These are phyloP conservation scores for Didymosphaeria variabile DNA, from an alignment of 2,329 filamentous ascomycete genomes.

Conservation along the genomic window DNA sequence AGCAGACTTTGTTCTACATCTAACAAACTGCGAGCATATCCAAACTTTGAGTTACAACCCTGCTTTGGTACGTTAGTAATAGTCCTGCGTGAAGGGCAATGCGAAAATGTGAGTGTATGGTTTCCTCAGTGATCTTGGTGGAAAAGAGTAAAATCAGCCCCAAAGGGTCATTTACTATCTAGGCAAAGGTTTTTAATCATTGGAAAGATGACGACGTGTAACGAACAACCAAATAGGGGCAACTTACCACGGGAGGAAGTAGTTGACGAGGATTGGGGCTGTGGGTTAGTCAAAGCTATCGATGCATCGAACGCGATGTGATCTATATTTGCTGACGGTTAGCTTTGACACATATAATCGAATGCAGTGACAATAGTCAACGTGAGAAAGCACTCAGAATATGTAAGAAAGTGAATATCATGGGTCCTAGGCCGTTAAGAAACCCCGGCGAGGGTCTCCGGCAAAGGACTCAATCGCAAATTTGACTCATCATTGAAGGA, in stretches of 20 bases:
- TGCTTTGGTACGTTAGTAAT: constrained; percentile 32
- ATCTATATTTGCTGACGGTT: constrained; percentile 18
- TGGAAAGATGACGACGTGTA: constrained; percentile 51
- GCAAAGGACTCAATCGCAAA: constrained; percentile 95
- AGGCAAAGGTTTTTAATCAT: constrained; percentile 72
- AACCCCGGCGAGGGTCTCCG: constrained; percentile 93
- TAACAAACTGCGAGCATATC: too few species aligned
- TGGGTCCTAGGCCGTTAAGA: constrained; percentile 74
- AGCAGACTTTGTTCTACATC: too few species aligned
- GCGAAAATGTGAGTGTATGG: constrained; percentile 23
- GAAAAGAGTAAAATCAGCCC: constrained; percentile 65
- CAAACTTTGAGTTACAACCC: neutral
- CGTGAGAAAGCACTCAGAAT: constrained; percentile 75
- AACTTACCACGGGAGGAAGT: constrained; percentile 24
- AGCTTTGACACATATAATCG: constrained; percentile 17
- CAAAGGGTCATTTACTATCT: constrained; percentile 73
- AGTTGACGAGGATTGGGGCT: neutral
- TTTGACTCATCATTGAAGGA: constrained; percentile 83
- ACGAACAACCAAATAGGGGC: constrained; percentile 9
- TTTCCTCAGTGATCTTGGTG: constrained; percentile 76
- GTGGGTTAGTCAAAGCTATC: neutral
- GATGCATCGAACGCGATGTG: neutral
- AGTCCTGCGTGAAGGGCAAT: constrained; percentile 12
- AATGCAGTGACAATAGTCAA: neutral
- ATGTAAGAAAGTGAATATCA: constrained; percentile 99